These are phyloP conservation scores for Stramenopiles sp. DNA, from an alignment of 352 stramenopile genomes.

Conservation along the genomic window DNA sequence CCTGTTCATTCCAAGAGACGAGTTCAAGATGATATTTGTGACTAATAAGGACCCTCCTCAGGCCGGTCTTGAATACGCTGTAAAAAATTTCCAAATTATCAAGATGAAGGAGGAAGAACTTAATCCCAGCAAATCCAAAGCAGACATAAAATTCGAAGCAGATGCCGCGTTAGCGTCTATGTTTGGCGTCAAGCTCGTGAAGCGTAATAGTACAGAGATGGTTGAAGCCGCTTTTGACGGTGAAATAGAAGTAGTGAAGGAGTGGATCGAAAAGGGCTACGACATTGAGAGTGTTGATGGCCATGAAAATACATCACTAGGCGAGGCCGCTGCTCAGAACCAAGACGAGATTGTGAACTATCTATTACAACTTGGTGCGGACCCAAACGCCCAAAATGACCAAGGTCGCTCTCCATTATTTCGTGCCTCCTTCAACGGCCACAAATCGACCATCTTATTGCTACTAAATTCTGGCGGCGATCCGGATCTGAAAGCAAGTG, in stretches of 20 bases:
- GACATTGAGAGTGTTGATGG: slow-evolving; percentile 58
- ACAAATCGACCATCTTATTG: slow-evolving; percentile 38
- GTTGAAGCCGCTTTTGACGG: slow-evolving; percentile 67
- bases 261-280: slow-evolving; percentile 55
- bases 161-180: neutral
- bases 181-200: slow-evolving; percentile 5
- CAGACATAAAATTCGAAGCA: slow-evolving; percentile 1
- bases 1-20: slow-evolving; percentile 49
- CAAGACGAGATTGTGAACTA: slow-evolving; percentile 41
- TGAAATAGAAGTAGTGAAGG: slow-evolving; percentile 43
- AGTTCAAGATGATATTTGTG: slow-evolving; percentile 59
- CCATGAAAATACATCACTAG: slow-evolving; percentile 54
- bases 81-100: slow-evolving; percentile 10
- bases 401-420: slow-evolving; percentile 52
- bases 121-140: neutral
- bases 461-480: slow-evolving; percentile 49
- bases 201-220: slow-evolving; percentile 42
- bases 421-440: slow-evolving; percentile 56
- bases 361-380: slow-evolving; percentile 45
- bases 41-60: slow-evolving; percentile 27
- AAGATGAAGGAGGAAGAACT: slow-evolving; percentile 9
- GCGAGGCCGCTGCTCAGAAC: slow-evolving; percentile 56
- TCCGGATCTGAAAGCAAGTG: slow-evolving; percentile 29
- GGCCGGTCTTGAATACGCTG: slow-evolving; percentile 8
- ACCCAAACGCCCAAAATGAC: slow-evolving; percentile 63